Base-by-base conservation (phyloP, 2,329 filamentous ascomycete genomes). In the Teratosphaeria gauchensis region DNA sequence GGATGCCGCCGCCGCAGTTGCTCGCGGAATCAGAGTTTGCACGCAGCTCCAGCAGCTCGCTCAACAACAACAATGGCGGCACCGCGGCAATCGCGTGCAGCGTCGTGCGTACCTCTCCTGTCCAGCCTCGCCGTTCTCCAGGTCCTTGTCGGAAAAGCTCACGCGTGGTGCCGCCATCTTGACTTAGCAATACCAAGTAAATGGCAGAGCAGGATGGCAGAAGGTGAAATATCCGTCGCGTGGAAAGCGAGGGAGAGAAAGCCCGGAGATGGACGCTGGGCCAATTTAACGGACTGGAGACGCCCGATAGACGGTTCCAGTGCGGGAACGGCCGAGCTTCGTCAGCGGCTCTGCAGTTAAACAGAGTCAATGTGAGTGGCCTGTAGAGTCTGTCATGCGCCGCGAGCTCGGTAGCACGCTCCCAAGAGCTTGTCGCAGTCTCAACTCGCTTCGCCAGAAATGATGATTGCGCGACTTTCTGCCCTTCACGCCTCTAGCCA, bases 131-230 rank as follows among this genome's bases (percentile, higher is more conserved):
- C 71, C 70, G 62, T 72, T 73, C 66, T 74, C 71, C 59, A 72
- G 61, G 65, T 73, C 71, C 68, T 73, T 73, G 63, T 73, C 71
- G 64, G 66, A 68, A 66, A 73, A 73, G 68, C 71, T 71, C 61
- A 73, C 72, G 60, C 72, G 70, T 54, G 71, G 71, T 60, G 71
- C 71, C 57, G 72, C 65, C 72, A 74, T 74, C 5, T n/a, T 48
- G 19, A 24, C n/a, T 8, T 24, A 24, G 42, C 42, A 7, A 48
- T 48, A 48, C 42, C 42, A 48, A 8, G 42, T 48, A 21, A 48
- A 48, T 48, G 42, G 58, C 24, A 42, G 30, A 56, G 55, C 14
- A 19, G 48, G 21, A 4, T 38, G 28, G 31, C 35, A 53, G 21
- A 24, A 54, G 16, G 16, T 28, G 38, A n/a, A 31, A 19, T 2